These are phyloP conservation scores for Spathaspora boniae DNA, from an alignment of 805 yeast genomes.

Conservation along the genomic window DNA sequence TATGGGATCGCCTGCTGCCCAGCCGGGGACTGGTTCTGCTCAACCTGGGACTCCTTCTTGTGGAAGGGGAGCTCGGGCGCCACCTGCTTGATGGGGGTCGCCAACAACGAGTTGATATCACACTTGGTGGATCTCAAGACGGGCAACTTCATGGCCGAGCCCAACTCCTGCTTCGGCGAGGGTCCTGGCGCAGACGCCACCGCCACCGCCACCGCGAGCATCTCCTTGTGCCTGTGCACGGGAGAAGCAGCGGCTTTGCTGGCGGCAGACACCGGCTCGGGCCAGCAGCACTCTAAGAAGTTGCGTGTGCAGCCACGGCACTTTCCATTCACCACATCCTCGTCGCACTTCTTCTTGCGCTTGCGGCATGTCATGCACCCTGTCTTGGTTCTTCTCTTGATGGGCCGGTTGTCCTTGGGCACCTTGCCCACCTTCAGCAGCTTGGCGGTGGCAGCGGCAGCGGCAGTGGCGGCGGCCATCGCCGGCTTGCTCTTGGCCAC, in stretches of 20 bases:
- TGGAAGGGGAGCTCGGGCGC: background rate
- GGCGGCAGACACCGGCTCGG: conserved; percentile 16
- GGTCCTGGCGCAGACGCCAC: no score
- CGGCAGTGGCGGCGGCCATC: conserved; percentile 4
- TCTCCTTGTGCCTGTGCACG: background rate
- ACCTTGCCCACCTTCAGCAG: conserved; percentile 14
- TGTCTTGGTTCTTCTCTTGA: conserved; percentile 39
- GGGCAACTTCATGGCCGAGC: conserved; percentile 9
- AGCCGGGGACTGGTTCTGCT: no score
- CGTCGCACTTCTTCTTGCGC: conserved; percentile 65
- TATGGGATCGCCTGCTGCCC: conserved; percentile 23
- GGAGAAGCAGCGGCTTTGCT: conserved; percentile 6
- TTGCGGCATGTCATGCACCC: conserved; percentile 62
- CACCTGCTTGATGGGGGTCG: conserved; percentile 7
- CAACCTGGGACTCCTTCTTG: conserved; percentile 2
- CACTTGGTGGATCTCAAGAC: conserved; percentile 15
- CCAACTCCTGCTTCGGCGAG: background rate
- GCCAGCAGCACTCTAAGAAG: conserved; percentile 44
- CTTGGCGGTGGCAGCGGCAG: conserved; percentile 2
- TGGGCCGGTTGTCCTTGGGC: conserved; percentile 14
- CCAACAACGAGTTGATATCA: conserved; percentile 10
- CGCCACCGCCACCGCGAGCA: background rate
- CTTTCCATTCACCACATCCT: conserved; percentile 39
- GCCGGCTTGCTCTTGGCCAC: no score
- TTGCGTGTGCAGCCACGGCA: conserved; percentile 45